Evolutionary conservation across 345 rosid species (phyloP).

Genomic region (Aegle marmelos): DNA sequence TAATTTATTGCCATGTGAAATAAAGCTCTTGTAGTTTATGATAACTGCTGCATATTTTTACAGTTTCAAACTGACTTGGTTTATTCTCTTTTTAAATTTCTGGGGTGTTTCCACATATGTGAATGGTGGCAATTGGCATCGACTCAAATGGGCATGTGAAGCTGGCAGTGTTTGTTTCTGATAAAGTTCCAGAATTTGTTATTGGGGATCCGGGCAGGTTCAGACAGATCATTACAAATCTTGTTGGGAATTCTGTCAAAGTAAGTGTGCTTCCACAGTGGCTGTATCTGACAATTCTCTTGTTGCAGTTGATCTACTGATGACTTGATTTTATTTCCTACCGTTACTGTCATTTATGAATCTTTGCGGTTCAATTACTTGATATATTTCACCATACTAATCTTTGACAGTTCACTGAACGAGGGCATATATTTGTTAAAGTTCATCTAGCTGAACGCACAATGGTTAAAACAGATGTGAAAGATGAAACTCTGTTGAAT

Average conservation of each 20-base stretch:
- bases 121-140: constrained; percentile 6
- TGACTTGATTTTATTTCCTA: background rate
- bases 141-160: constrained; percentile 39
- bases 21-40: background rate
- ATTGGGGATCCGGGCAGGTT: constrained; percentile 96
- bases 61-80: constrained; percentile 16
- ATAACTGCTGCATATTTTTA: background rate
- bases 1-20: background rate
- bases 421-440: constrained; percentile 88
- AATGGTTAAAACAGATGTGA: constrained; percentile 36
- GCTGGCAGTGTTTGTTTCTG: constrained; percentile 92
- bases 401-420: constrained; percentile 78
- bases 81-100: background rate
- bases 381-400: background rate
- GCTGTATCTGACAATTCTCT: background rate
- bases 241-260: constrained; percentile 96
- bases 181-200: constrained; percentile 80
- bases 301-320: background rate
- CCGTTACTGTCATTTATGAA: background rate
- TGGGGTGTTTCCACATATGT: constrained; percentile 9
- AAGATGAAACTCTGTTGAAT: constrained; percentile 37
- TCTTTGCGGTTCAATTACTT: background rate
- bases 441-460: constrained; percentile 71
- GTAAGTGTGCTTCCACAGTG: constrained; percentile 36
- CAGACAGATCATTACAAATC: constrained; percentile 91